Evolutionary conservation across 2,329 filamentous ascomycete species (phyloP).

Genomic region (Ophiostoma australiae): DNA sequence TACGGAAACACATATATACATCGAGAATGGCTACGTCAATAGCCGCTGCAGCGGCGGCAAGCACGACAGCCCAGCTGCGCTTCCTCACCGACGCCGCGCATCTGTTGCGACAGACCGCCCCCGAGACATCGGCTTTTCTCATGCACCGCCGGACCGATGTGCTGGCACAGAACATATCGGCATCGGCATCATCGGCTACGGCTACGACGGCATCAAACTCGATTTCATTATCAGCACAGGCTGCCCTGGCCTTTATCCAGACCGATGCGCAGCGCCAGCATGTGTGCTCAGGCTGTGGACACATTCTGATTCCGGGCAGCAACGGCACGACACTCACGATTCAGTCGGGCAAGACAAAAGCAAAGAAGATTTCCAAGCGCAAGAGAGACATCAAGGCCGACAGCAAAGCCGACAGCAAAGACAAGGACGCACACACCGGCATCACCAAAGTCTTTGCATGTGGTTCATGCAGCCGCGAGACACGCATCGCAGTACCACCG

Average conservation of each 20-base stretch:
- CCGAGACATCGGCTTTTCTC: conserved; percentile 55
- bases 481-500: conserved; percentile 39
- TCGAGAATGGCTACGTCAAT: conserved; percentile 9
- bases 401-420: not conserved
- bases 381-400: conserved; percentile 9
- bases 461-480: conserved; percentile 42
- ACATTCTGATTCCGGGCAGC: conserved; percentile 53
- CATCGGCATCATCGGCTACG: conserved; percentile 1
- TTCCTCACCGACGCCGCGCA: conserved; percentile 58
- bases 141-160: conserved; percentile 48
- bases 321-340: conserved; percentile 39
- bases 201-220: conserved; percentile 34
- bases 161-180: conserved; percentile 41
- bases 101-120: conserved; percentile 48
- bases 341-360: conserved; percentile 32
- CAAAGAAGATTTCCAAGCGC: conserved; percentile 22
- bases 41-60: conserved; percentile 14
- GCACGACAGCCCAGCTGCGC: conserved; percentile 32
- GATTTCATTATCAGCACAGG: not conserved
- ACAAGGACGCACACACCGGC: conserved; percentile 22
- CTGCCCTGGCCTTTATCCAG: conserved; percentile 24
- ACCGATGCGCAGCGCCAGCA: conserved; percentile 50
- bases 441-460: conserved; percentile 43
- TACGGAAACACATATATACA: not conserved
- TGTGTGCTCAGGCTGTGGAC: conserved; percentile 56